A percentile compares a stretch with the other conserved stretches of the same genome.
phyloP scores from a whole-genome alignment of 108 stramenopile genomes.

The Phaeodactylum tricornutum region DNA sequence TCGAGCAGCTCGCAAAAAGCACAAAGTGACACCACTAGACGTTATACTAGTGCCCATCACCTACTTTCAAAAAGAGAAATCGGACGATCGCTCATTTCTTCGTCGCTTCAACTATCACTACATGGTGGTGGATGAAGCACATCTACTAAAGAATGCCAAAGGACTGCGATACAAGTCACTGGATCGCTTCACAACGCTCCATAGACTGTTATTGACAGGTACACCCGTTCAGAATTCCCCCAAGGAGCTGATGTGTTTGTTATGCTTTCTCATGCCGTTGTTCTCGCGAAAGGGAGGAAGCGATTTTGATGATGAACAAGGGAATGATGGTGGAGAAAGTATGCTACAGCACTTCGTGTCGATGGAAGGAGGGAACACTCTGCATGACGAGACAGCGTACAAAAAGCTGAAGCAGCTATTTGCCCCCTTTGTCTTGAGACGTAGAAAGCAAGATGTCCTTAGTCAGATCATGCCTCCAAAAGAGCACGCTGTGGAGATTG shows the following conservation, averaged over 20 bases:
- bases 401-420: slow-evolving; percentile 75
- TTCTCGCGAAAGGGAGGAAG: slow-evolving; percentile 36
- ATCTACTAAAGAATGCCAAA: slow-evolving; percentile 69
- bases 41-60: slow-evolving; percentile 75
- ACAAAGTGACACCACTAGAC: slow-evolving; percentile 26
- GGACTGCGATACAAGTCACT: slow-evolving; percentile 58
- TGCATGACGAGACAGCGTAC: slow-evolving; percentile 35
- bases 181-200: slow-evolving; percentile 45
- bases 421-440: slow-evolving; percentile 86
- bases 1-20: neutral
- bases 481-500: slow-evolving; percentile 21
- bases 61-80: slow-evolving; percentile 68
- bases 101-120: slow-evolving; percentile 70
- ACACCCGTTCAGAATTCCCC: slow-evolving; percentile 73
- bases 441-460: slow-evolving; percentile 83
- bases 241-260: slow-evolving; percentile 72
- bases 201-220: slow-evolving; percentile 69
- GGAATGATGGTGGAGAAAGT: slow-evolving; percentile 42
- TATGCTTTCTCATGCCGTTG: slow-evolving; percentile 82
- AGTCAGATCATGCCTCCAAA: slow-evolving; percentile 74
- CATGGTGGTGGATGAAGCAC: slow-evolving; percentile 74
- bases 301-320: slow-evolving; percentile 31
- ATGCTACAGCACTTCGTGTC: slow-evolving; percentile 80
- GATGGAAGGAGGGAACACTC: slow-evolving; percentile 29
- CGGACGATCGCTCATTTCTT: slow-evolving; percentile 64